Percentiles rank a stretch among this genome's conserved stretches.
Evolutionary conservation across 2,329 filamentous ascomycete species (phyloP).

Genomic region (Orbilia blumenaviensis): DNA sequence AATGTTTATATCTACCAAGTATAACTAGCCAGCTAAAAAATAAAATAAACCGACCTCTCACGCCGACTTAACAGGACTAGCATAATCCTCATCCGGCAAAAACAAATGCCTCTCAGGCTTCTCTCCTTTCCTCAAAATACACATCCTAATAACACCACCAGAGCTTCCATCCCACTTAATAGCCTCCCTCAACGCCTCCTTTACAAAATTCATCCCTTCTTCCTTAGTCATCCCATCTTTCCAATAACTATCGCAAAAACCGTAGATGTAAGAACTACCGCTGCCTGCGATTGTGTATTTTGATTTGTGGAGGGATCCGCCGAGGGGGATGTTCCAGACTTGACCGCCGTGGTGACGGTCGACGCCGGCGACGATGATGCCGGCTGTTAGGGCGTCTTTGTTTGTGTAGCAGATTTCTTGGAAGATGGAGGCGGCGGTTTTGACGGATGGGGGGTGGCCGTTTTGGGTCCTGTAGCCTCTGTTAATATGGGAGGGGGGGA

Average conservation of each 20-base stretch:
- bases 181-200: conserved; percentile 86
- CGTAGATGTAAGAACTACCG: conserved; percentile 98
- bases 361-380: conserved; percentile 98
- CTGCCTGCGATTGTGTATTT: conserved; percentile 94
- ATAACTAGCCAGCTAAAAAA: neutral
- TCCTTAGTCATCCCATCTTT: conserved; percentile 90
- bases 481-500: neutral
- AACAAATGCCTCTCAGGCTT: conserved; percentile 94
- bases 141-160: conserved; percentile 96
- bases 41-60: neutral
- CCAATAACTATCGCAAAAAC: conserved; percentile 97
- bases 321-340: conserved; percentile 95
- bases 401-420: conserved; percentile 98
- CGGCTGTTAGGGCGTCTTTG: conserved; percentile 87
- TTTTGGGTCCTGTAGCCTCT: conserved; percentile 74
- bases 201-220: conserved; percentile 91
- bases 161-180: conserved; percentile 99
- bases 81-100: conserved; percentile 88
- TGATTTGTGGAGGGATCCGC: conserved; percentile 97
- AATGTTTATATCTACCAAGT: neutral
- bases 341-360: conserved; percentile 94
- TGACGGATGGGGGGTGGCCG: conserved; percentile 88
- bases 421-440: conserved; percentile 94
- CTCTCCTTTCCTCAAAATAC: conserved; percentile 82
- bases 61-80: conserved; percentile 22